A percentile compares a stretch with the other conserved stretches of the same genome.
phyloP scores from a whole-genome alignment of 805 yeast genomes.

The Metschnikowia hibisci region DNA sequence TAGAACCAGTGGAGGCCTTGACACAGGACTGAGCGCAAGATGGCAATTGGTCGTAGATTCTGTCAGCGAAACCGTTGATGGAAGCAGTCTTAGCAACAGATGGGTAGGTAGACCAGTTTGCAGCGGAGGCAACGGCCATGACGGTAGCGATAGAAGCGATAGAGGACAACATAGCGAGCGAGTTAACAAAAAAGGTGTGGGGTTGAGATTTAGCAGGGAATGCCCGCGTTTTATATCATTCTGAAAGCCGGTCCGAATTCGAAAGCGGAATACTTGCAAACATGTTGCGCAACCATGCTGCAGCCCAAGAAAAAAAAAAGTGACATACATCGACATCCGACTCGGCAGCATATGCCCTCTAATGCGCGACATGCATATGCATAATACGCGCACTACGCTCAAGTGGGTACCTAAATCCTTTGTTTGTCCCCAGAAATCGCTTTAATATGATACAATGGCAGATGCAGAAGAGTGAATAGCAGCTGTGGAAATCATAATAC shows the following conservation, averaged over 20 bases:
- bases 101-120: constrained; percentile 30
- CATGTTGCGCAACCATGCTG: background rate
- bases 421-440: too few relatives aligned
- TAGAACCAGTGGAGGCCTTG: constrained; percentile 26
- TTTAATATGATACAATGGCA: too few relatives aligned
- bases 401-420: background rate
- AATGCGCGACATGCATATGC: constrained; percentile 5
- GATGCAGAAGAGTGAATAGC: too few relatives aligned
- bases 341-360: background rate
- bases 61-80: constrained; percentile 42
- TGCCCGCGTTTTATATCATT: background rate
- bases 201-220: background rate
- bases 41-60: constrained; percentile 30
- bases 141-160: constrained; percentile 14
- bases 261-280: background rate
- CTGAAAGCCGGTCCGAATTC: too few relatives aligned
- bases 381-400: background rate
- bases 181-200: background rate
- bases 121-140: constrained; percentile 17
- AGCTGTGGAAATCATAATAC: too few relatives aligned
- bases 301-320: constrained; percentile 1
- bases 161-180: constrained; percentile 15
- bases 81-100: constrained; percentile 36
- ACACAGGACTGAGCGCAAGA: constrained; percentile 37
- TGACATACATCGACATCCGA: background rate